Conservation (phyloP, 495 filamentous ascomycete genomes). For the Trichoderma reesei region DNA sequence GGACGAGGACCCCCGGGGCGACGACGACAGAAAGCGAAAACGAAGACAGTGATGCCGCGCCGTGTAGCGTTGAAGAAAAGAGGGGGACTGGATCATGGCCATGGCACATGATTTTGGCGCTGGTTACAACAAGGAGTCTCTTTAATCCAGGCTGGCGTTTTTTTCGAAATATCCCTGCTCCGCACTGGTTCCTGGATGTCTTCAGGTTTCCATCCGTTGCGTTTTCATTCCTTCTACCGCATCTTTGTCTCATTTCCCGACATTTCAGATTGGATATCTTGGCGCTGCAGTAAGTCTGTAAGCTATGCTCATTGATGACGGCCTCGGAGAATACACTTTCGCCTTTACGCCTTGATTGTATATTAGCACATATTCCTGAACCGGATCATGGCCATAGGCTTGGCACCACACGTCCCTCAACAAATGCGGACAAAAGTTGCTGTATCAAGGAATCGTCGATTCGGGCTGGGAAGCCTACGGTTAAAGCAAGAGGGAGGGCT, state of each 20-base stretch:
- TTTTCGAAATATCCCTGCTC: background rate
- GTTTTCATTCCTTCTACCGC: background rate
- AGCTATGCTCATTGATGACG: background rate
- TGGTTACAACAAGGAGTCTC: background rate
- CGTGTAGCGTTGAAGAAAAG: background rate
- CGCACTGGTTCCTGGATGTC: background rate
- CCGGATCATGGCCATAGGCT: background rate
- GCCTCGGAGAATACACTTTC: background rate
- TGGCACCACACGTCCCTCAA: background rate
- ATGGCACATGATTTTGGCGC: constrained; percentile 1
- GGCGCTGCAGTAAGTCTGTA: background rate
- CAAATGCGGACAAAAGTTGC: background rate
- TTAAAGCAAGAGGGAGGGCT: too few relatives aligned
- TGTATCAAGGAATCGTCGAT: background rate
- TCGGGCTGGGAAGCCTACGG: too few relatives aligned
- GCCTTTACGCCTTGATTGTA: background rate
- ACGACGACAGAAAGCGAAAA: constrained; percentile 70
- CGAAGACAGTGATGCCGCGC: constrained; percentile 40
- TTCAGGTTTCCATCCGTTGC: background rate
- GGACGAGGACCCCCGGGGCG: constrained; percentile 34
- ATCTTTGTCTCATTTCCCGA: background rate
- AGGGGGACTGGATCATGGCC: background rate
- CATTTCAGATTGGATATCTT: constrained; percentile 6
- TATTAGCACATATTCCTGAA: background rate
- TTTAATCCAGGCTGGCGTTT: background rate